Percentiles rank a stretch among this genome's conserved stretches.
Conservation (phyloP, 1,139 yeast genomes). For the Lodderomyces metapsilosis region DNA sequence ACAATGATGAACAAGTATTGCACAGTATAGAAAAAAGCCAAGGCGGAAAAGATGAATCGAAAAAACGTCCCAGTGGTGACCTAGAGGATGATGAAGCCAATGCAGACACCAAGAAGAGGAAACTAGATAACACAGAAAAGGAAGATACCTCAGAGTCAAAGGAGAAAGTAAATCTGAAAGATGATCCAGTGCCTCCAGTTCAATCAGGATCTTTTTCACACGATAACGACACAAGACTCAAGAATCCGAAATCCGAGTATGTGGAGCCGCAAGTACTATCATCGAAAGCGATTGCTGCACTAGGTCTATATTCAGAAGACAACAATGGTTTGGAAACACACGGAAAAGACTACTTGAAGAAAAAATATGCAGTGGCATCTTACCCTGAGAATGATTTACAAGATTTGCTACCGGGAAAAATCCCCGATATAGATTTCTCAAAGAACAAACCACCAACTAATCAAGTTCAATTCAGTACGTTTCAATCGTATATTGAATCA, state of each 20-base stretch:
- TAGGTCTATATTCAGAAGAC: slow-evolving; percentile 68
- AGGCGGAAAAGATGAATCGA: slow-evolving; percentile 7
- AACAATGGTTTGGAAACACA: slow-evolving; percentile 53
- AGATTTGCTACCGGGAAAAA: slow-evolving; percentile 78
- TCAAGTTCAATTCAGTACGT: slow-evolving; percentile 91
- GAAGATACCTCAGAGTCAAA: slow-evolving; percentile 11
- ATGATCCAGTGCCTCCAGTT: slow-evolving; percentile 42
- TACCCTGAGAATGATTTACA: slow-evolving; percentile 79
- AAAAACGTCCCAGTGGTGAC: slow-evolving; percentile 3
- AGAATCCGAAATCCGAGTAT: slow-evolving; percentile 77
- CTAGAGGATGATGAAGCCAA: slow-evolving; percentile 7
- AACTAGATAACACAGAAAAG: neutral
- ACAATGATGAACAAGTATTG: slow-evolving; percentile 41
- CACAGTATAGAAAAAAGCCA: slow-evolving; percentile 19
- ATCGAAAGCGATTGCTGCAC: slow-evolving; percentile 56
- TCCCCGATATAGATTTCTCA: slow-evolving; percentile 86
- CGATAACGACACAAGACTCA: slow-evolving; percentile 57
- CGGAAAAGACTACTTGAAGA: slow-evolving; percentile 72
- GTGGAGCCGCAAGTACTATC: slow-evolving; percentile 74
- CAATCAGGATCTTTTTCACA: slow-evolving; percentile 48
- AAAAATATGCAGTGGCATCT: slow-evolving; percentile 83
- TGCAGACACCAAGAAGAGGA: slow-evolving; percentile 9
- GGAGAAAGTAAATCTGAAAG: slow-evolving; percentile 23
- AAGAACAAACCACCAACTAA: slow-evolving; percentile 77
- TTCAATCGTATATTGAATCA: slow-evolving; percentile 80